Evolutionary conservation across 2,329 filamentous ascomycete genomes (phyloP).

Genomic region (Endoconidiophora laricicola): DNA sequence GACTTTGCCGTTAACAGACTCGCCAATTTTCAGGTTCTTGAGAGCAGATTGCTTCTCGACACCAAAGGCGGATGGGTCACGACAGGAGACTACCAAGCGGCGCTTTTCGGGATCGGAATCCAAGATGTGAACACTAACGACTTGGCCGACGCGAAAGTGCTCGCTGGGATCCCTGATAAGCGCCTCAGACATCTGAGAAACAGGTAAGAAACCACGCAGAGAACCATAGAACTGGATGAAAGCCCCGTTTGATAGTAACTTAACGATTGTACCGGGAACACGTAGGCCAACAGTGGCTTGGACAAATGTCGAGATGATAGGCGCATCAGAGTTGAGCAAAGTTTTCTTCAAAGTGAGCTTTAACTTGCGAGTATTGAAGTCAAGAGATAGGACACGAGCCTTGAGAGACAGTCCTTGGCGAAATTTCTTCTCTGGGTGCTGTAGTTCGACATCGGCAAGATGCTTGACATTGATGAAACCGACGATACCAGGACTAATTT

Average conservation of each 20-base stretch:
- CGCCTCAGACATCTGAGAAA: conserved; percentile 95
- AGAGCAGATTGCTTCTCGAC: conserved; percentile 60
- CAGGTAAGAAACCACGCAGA: conserved; percentile 72
- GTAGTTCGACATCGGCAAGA: conserved; percentile 69
- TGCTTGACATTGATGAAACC: conserved; percentile 83
- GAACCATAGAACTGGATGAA: conserved; percentile 83
- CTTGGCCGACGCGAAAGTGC: conserved; percentile 81
- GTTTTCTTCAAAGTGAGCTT: conserved; percentile 89
- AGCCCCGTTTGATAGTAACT: conserved; percentile 60
- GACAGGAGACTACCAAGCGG: conserved; percentile 79
- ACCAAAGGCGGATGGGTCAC: conserved; percentile 66
- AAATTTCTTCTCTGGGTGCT: conserved; percentile 94
- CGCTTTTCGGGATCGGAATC: conserved; percentile 55
- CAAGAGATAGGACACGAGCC: conserved; percentile 66
- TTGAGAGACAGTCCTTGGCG: conserved; percentile 72
- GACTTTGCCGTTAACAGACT: conserved; percentile 61
- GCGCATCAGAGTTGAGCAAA: conserved; percentile 71
- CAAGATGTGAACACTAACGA: conserved; percentile 77
- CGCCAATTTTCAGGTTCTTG: conserved; percentile 54
- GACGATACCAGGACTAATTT: conserved; percentile 69
- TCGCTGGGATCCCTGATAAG: conserved; percentile 78
- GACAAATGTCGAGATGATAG: conserved; percentile 64
- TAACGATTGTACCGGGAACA: conserved; percentile 74
- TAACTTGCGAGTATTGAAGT: conserved; percentile 59
- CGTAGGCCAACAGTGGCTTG: conserved; percentile 58